Base-by-base conservation (phyloP, 2,329 filamentous ascomycete genomes). In the Calonectria henricotiae region DNA sequence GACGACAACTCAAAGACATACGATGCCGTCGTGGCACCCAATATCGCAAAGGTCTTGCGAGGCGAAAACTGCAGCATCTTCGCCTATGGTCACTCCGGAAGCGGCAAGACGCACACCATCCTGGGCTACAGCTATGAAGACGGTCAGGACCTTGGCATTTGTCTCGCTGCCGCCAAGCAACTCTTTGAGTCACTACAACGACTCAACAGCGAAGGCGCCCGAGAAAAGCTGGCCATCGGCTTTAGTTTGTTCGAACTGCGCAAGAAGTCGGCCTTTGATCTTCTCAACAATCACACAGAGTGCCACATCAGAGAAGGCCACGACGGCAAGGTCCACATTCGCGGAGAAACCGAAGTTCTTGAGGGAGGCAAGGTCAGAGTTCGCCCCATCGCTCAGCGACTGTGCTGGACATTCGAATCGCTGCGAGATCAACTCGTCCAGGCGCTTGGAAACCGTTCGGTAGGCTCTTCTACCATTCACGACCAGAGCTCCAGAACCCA, bases 81-180 rank as follows among this genome's bases (percentile, higher is more conserved):
- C 83, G 96, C 94, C 78, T 98, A 98, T 79, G 95, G 95, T 35
- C 95, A 98, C 80, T 98, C 95, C 0, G 95, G 95, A 7, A 94
- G 94, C 58, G 95, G 95, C 65, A 98, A 98, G 85, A 98, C 95
- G 0, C 93, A 92, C 79, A 97, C 95, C 2, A 97, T 98, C 23
- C 41, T 86, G 7, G 85, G 85, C 3, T 85, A 85, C 61, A 79
- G 85, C 20, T 82, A 80, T 51, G 76, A 83, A 6, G 69, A 80
- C 2, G 35, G 51, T 1, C 68, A 79, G 3, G 68, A 82, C 25
- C 77, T 84, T 30, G 84, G 83, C 0, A 66, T 85, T 1, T 84
- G 81, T 63, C 72, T 85, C 5, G 74, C 79, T 0, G 80, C 83
- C 3, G 82, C 82, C 3, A 70, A 73, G 3, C 35, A 79, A 9